These are phyloP conservation scores for Aureobasidium zeae DNA, from an alignment of 2,329 filamentous ascomycete genomes.

Conservation along the genomic window DNA sequence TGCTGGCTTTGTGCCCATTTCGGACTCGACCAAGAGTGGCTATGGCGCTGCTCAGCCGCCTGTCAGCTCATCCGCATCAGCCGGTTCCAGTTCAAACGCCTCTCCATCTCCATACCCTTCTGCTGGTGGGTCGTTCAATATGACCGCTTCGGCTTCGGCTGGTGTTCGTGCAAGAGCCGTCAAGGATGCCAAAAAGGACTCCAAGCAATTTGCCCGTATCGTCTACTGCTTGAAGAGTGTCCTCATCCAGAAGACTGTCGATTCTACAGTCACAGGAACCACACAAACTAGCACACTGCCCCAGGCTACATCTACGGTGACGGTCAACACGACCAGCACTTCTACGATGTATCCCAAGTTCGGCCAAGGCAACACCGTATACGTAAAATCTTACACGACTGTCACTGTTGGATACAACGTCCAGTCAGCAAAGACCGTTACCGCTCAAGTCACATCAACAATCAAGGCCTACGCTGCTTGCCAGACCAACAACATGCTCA, in stretches of 20 bases:
- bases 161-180: neutral
- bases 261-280: conserved; percentile 5
- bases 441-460: conserved; percentile 15
- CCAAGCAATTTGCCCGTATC: conserved; percentile 6
- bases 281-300: conserved; percentile 13
- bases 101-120: neutral
- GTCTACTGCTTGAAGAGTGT: conserved; percentile 14
- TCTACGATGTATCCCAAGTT: conserved; percentile 1
- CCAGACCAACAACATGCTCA: conserved; percentile 17
- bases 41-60: conserved; percentile 1
- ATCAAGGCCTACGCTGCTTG: conserved; percentile 15
- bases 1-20: neutral
- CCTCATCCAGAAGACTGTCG: conserved; percentile 7
- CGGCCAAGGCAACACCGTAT: conserved; percentile 5
- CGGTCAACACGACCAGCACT: conserved; percentile 14
- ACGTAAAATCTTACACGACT: conserved; percentile 8
- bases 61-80: neutral
- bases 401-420: conserved; percentile 13
- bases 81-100: neutral
- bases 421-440: conserved; percentile 7
- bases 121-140: neutral
- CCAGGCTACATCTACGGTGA: conserved; percentile 5
- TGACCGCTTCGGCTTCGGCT: neutral
- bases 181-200: neutral
- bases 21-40: neutral